phyloP scores from a whole-genome alignment of 257 asterid species.

The Catharanthus roseus region DNA sequence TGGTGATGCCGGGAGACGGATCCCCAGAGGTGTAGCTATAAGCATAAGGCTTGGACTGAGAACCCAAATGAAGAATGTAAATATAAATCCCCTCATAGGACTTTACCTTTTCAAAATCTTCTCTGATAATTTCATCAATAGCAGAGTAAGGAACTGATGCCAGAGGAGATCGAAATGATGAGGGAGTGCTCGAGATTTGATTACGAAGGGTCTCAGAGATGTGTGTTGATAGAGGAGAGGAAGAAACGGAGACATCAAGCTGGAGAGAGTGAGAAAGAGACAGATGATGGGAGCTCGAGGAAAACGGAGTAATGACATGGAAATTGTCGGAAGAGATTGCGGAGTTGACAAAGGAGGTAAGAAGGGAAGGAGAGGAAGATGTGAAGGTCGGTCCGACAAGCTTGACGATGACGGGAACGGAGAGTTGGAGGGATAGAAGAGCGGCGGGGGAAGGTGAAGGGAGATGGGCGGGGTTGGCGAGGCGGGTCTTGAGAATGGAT shows the following conservation, averaged over 20 bases:
- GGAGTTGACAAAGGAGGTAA: slow-evolving; percentile 60
- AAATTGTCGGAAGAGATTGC: slow-evolving; percentile 70
- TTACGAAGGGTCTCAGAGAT: slow-evolving; percentile 46
- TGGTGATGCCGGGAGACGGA: slow-evolving; percentile 62
- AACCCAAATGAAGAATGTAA: slow-evolving; percentile 64
- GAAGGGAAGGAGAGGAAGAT: slow-evolving; percentile 52
- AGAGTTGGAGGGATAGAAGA: slow-evolving; percentile 49
- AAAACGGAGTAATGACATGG: slow-evolving; percentile 84
- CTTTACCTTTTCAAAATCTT: slow-evolving; percentile 57
- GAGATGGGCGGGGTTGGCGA: slow-evolving; percentile 35
- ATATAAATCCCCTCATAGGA: slow-evolving; percentile 56
- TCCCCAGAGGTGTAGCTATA: slow-evolving; percentile 76
- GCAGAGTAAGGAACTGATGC: slow-evolving; percentile 52
- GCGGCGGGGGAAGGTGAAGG: slow-evolving; percentile 47
- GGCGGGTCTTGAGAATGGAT: slow-evolving; percentile 48
- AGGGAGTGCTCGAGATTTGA: slow-evolving; percentile 39
- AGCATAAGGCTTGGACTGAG: slow-evolving; percentile 52
- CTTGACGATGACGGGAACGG: slow-evolving; percentile 67
- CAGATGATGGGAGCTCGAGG: slow-evolving; percentile 47
- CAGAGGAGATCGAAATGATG: slow-evolving; percentile 57
- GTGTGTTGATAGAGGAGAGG: slow-evolving; percentile 38
- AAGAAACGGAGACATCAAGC: slow-evolving; percentile 42
- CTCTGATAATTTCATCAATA: slow-evolving; percentile 47
- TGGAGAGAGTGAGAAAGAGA: slow-evolving; percentile 80
- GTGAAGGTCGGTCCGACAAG: slow-evolving; percentile 70